Evolutionary conservation across 208 protist species (phyloP), one percentile per base, ranked within the genome.

Genomic region (Acanthamoeba healyi): DNA sequence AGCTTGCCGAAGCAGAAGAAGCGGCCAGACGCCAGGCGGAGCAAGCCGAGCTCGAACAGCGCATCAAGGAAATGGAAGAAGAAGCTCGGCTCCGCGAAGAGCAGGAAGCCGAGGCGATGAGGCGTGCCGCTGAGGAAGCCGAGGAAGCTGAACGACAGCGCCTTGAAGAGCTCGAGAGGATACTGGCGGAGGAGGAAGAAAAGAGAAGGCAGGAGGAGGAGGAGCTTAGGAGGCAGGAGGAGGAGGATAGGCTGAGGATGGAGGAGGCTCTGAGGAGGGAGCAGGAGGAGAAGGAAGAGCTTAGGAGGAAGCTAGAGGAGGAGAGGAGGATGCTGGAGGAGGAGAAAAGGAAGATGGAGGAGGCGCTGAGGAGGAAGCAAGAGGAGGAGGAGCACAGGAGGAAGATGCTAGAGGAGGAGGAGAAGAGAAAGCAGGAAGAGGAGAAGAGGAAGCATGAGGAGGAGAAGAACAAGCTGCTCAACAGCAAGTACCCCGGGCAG

Each of bases 401-500:
- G 61, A 29, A 10, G 61, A 70, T 14, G 32, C 61, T 19, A 24
- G 24, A 3, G 5, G 58, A 65, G n/a, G 58, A 65, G n/a, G 58
- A 65, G 58, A 19, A 5, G 10, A 22, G 58, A 12, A 49, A 12
- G 44, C 44, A 49, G 44, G 44, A 4, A 12, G 44, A 49, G 58
- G 58, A 5, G n/a, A 65, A 65, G 58, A 65, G 24, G n/a, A 65
- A 29, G 61, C 29, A 70, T 2, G 61, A 70, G 26, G 61, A 70
- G 32, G 61, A 17, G 19, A 36, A 70, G 61, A 17, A 36, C 10
- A 36, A 9, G 61, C 61, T 2, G 1, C 61, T 70, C 26, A 17
- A 70, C 61, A 70, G 61, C 61, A 70, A 70, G 61, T 70, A 70
- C n/a, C 61, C 61, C 26, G 61, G 29, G 1, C 61, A 70, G 32